Percentiles rank a stretch among this genome's conserved stretches.
phyloP scores from a whole-genome alignment of 257 asterid species.

The Forsythia suspensa region DNA sequence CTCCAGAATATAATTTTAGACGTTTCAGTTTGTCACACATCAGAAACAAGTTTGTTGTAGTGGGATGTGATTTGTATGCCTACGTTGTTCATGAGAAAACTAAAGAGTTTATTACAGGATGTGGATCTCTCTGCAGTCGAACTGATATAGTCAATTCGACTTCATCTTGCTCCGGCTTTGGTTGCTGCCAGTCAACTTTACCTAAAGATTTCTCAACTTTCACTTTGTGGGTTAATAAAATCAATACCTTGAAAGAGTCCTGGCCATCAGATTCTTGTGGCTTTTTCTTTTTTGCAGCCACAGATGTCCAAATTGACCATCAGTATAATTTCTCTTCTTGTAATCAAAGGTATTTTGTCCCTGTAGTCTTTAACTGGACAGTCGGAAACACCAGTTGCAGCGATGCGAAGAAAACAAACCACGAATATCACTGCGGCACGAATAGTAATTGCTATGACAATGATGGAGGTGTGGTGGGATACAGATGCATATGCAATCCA shows the following conservation, averaged over 20 bases:
- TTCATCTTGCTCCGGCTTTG: slow-evolving; percentile 26
- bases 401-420: neutral
- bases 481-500: slow-evolving; percentile 24
- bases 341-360: neutral
- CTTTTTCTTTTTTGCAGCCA: slow-evolving; percentile 15
- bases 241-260: slow-evolving; percentile 3
- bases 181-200: slow-evolving; percentile 25
- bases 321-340: slow-evolving; percentile 1
- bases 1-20: neutral
- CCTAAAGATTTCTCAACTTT: neutral
- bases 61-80: slow-evolving; percentile 38
- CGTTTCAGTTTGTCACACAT: slow-evolving; percentile 11
- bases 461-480: slow-evolving; percentile 10
- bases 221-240: neutral
- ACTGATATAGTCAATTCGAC: neutral
- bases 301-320: neutral
- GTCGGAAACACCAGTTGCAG: slow-evolving; percentile 29
- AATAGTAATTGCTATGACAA: slow-evolving; percentile 26
- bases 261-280: slow-evolving; percentile 27
- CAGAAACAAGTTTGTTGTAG: slow-evolving; percentile 24
- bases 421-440: neutral
- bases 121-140: slow-evolving; percentile 28
- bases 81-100: slow-evolving; percentile 14
- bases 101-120: slow-evolving; percentile 8
- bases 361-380: slow-evolving; percentile 19